Conservation (phyloP, 225 moss, liverwort and hornwort species). For the Bryoerythrophyllum caledonicum region DNA sequence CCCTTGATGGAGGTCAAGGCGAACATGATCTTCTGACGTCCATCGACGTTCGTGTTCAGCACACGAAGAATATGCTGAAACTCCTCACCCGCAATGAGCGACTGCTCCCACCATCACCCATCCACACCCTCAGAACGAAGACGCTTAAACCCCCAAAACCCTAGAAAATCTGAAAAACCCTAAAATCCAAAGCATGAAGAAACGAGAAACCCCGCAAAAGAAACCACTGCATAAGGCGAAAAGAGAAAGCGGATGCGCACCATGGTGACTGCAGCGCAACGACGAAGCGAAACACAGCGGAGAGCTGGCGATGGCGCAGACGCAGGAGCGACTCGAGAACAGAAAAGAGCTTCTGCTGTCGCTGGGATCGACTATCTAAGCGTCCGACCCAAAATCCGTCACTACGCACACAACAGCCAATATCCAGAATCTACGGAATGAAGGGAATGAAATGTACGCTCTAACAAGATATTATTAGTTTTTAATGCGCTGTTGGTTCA, state of each 20-base stretch:
- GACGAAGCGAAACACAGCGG: slow-evolving; percentile 5
- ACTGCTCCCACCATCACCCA: slow-evolving; percentile 34
- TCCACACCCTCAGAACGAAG: too few relatives aligned
- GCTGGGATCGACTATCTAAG: slow-evolving; percentile 6
- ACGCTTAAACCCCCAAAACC: too few relatives aligned
- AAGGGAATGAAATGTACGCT: accelerated
- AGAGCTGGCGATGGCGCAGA: slow-evolving; percentile 8
- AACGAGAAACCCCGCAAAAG: background rate
- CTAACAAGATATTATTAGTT: background rate
- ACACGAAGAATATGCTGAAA: slow-evolving; percentile 90
- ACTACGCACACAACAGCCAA: background rate
- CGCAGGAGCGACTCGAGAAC: slow-evolving; percentile 5
- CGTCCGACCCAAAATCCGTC: background rate
- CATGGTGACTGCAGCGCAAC: slow-evolving; percentile 11
- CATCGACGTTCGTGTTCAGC: slow-evolving; percentile 83
- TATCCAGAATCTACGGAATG: accelerated
- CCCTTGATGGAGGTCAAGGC: slow-evolving; percentile 86
- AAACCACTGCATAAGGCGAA: background rate
- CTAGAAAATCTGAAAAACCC: background rate
- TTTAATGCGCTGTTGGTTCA: background rate
- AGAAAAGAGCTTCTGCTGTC: background rate
- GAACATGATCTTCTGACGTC: slow-evolving; percentile 86
- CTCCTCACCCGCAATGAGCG: slow-evolving; percentile 75
- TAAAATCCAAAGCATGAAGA: background rate
- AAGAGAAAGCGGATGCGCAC: background rate